Evolutionary conservation across 2,329 filamentous ascomycete species (phyloP).

Genomic region (Neoarthrinium moseri): DNA sequence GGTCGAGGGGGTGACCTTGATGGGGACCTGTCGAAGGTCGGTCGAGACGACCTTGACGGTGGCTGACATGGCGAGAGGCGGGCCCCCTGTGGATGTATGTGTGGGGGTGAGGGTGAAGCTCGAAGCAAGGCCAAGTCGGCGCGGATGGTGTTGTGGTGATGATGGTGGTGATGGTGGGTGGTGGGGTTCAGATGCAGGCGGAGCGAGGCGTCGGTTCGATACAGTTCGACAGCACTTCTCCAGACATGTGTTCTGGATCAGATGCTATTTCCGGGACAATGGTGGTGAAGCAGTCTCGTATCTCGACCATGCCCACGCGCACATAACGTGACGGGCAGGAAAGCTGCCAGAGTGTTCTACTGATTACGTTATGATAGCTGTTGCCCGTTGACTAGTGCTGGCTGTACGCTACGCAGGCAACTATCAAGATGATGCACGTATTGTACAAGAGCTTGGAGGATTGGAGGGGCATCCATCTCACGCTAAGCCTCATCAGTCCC

Average conservation of each 20-base stretch:
- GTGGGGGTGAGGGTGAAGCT: not conserved
- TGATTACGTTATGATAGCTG: constrained; percentile 9
- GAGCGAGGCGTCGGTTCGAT: not conserved
- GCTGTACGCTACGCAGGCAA: not conserved
- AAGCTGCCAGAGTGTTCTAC: constrained; percentile 2
- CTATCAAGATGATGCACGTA: constrained; percentile 1
- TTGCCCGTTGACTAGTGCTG: not conserved
- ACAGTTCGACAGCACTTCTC: too few relatives aligned
- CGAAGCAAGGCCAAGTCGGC: not conserved
- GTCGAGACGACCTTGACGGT: constrained; percentile 87
- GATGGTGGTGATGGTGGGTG: not conserved
- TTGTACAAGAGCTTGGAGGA: not conserved
- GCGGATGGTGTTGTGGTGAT: not conserved
- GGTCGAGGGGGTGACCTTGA: constrained; percentile 82
- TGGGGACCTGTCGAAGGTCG: constrained; percentile 70
- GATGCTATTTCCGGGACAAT: too few relatives aligned
- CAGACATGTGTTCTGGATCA: too few relatives aligned
- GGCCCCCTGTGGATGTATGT: not conserved
- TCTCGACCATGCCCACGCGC: too few relatives aligned
- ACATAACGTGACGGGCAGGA: not conserved
- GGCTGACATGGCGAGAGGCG: constrained; percentile 64
- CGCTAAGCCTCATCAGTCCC: too few relatives aligned
- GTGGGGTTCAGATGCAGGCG: not conserved
- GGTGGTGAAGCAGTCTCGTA: too few relatives aligned
- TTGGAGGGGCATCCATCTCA: constrained; percentile 3